phyloP scores from a whole-genome alignment of 164 flowering plant genomes.

The Vitis vinifera region DNA sequence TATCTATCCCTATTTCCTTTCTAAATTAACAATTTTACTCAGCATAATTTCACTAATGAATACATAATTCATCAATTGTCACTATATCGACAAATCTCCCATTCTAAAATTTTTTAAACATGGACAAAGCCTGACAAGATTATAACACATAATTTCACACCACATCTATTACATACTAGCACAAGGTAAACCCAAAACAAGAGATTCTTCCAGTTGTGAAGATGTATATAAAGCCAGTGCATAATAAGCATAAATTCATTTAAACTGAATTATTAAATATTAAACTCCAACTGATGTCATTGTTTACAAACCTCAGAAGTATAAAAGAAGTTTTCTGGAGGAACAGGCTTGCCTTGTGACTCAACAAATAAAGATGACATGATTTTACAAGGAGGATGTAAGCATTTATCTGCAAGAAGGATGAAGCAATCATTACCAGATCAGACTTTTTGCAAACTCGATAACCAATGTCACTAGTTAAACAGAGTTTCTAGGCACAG shows the following conservation, averaged over 20 bases:
- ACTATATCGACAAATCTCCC: no score
- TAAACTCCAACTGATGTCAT: not conserved
- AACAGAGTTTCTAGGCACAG: not conserved
- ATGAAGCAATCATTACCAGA: not conserved
- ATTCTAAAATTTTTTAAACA: no score
- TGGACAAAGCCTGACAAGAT: no score
- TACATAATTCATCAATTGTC: no score
- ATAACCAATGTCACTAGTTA: not conserved
- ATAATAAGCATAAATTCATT: not conserved
- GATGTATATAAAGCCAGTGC: no score
- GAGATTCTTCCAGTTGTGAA: no score
- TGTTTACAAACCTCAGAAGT: slow-evolving; percentile 43
- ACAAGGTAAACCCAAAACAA: no score
- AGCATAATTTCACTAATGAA: no score
- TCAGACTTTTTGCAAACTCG: not conserved
- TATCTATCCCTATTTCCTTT: no score
- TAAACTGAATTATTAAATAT: not conserved
- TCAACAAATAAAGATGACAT: slow-evolving; percentile 28
- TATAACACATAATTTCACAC: no score
- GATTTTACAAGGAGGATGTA: slow-evolving; percentile 37
- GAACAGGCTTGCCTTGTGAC: slow-evolving; percentile 28
- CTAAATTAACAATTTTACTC: no score
- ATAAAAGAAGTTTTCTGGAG: slow-evolving; percentile 32
- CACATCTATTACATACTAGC: no score
- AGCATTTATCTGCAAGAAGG: slow-evolving; percentile 35